Evolutionary conservation across 345 rosid genomes (phyloP).

Genomic region (Melaleuca alternifolia): DNA sequence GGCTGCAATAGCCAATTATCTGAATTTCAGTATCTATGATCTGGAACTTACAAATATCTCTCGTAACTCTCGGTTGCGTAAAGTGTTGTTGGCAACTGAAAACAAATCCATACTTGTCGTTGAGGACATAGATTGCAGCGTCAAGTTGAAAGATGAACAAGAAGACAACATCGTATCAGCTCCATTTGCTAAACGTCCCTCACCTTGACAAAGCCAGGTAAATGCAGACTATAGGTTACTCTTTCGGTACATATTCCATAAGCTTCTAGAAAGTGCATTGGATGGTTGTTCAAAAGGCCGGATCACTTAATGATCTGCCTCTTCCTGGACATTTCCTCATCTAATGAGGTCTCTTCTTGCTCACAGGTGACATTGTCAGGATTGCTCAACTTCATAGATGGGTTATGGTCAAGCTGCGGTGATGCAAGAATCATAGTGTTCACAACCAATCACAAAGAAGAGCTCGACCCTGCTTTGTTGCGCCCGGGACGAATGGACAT

Average conservation of each 20-base stretch:
- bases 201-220: slow-evolving; percentile 4
- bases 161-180: not conserved
- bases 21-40: slow-evolving; percentile 62
- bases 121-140: slow-evolving; percentile 62
- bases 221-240: not conserved
- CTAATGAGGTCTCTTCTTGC: not conserved
- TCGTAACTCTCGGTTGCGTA: slow-evolving; percentile 34
- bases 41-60: slow-evolving; percentile 34
- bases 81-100: slow-evolving; percentile 40
- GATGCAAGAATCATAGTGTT: slow-evolving; percentile 35
- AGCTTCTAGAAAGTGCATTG: not conserved
- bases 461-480: slow-evolving; percentile 30
- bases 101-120: slow-evolving; percentile 56
- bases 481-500: slow-evolving; percentile 40
- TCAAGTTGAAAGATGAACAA: slow-evolving; percentile 8
- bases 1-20: slow-evolving; percentile 75
- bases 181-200: not conserved
- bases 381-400: slow-evolving; percentile 34
- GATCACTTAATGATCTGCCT: not conserved
- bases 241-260: not conserved
- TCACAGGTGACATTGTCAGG: slow-evolving; percentile 30
- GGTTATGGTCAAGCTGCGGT: slow-evolving; percentile 39
- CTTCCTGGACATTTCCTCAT: not conserved
- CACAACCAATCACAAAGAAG: slow-evolving; percentile 35
- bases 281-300: not conserved